Percentiles rank a stretch among this genome's conserved stretches.
Evolutionary conservation across 805 yeast species (phyloP).

Genomic region (Kluyveromyces dobzhanskii): DNA sequence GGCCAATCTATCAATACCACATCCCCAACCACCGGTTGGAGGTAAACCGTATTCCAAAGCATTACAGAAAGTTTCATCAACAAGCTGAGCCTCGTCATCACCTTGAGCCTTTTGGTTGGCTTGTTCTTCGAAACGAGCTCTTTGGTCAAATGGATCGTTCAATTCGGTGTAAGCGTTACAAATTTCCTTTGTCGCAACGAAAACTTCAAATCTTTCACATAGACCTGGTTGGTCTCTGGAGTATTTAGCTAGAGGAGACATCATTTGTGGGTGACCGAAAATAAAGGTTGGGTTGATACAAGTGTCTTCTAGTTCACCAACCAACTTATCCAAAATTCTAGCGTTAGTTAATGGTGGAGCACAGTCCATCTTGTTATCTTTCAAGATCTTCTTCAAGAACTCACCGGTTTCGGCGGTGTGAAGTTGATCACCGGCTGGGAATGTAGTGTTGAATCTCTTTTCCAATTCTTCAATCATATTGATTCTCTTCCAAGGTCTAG

Average conservation of each 20-base stretch:
- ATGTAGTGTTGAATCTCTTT: conserved; percentile 72
- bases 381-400: conserved; percentile 74
- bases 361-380: conserved; percentile 78
- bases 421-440: conserved; percentile 93
- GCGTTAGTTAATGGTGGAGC: conserved; percentile 91
- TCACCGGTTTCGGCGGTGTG: conserved; percentile 91
- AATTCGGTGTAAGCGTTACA: conserved; percentile 98
- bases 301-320: conserved; percentile 91
- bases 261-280: conserved; percentile 98
- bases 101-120: conserved; percentile 98
- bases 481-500: conserved; percentile 97
- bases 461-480: conserved; percentile 96
- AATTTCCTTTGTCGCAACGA: conserved; percentile 97
- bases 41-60: conserved; percentile 98
- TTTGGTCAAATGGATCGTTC: conserved; percentile 98
- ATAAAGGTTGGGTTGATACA: conserved; percentile 96
- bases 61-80: conserved; percentile 95
- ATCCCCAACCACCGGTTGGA: conserved; percentile 99
- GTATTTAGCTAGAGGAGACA: conserved; percentile 98
- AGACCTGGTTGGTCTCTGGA: conserved; percentile 87
- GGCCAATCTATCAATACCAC: conserved; percentile 96
- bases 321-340: conserved; percentile 96
- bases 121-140: conserved; percentile 96
- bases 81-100: conserved; percentile 96
- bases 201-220: conserved; percentile 97